phyloP scores from a whole-genome alignment of 495 filamentous ascomycete species.

The Daldinia childiae region DNA sequence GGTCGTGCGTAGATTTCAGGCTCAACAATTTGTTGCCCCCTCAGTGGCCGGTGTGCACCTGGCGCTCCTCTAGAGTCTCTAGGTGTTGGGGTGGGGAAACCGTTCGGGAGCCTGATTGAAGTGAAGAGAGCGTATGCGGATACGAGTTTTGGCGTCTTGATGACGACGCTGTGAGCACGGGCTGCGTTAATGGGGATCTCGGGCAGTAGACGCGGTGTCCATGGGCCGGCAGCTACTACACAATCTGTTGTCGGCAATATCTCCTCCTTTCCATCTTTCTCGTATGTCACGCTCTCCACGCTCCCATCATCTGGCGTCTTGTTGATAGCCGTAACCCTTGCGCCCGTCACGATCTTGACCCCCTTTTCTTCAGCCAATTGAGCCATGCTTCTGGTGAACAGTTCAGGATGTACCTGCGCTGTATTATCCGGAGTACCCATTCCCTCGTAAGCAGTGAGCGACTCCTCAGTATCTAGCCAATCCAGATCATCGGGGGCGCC shows the following conservation, averaged over 20 bases:
- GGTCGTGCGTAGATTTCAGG: constrained; percentile 92
- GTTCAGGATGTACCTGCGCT: constrained; percentile 87
- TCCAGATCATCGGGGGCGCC: constrained; percentile 73
- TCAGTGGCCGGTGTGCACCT: constrained; percentile 35
- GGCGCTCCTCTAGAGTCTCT: constrained; percentile 52
- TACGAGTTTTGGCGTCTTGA: constrained; percentile 67
- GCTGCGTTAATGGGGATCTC: constrained; percentile 77
- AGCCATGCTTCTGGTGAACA: constrained; percentile 84
- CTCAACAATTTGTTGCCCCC: constrained; percentile 62
- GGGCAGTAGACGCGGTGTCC: constrained; percentile 77
- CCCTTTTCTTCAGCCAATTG: constrained; percentile 77
- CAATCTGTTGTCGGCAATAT: constrained; percentile 49
- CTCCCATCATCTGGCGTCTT: constrained; percentile 23
- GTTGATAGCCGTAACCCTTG: constrained; percentile 43
- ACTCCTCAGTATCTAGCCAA: constrained; percentile 72
- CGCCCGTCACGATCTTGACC: constrained; percentile 70
- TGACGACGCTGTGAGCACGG: constrained; percentile 84
- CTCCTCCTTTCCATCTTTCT: constrained; percentile 68
- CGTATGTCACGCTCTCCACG: constrained; percentile 51
- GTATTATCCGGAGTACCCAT: constrained; percentile 73
- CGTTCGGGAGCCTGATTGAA: constrained; percentile 73
- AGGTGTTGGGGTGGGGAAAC: constrained; percentile 49
- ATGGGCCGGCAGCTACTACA: constrained; percentile 81
- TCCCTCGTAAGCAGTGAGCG: constrained; percentile 68
- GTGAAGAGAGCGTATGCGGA: constrained; percentile 85